Evolutionary conservation across 129 eudicot species (phyloP).

Genomic region (Centaurea solstitialis): DNA sequence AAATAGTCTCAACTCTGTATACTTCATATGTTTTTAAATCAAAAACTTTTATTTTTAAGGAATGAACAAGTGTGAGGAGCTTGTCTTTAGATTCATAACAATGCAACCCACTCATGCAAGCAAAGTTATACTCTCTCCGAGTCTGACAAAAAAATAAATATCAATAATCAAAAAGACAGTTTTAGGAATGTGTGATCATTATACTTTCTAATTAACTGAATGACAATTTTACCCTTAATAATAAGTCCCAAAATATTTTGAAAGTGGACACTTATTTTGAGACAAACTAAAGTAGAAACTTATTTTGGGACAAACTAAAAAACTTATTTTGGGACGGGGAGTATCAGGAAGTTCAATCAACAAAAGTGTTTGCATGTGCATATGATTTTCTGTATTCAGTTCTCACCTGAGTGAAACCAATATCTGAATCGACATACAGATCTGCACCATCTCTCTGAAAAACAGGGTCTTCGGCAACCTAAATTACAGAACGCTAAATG

Average conservation of each 20-base stretch:
- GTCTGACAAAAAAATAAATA: not conserved
- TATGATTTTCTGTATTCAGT: constrained; percentile 10
- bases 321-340: not conserved
- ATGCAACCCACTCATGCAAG: constrained; percentile 1
- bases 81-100: not conserved
- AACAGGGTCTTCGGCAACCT: constrained; percentile 79
- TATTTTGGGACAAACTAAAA: too few species aligned
- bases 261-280: not conserved
- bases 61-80: not conserved
- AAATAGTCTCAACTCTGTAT: not conserved
- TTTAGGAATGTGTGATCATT: not conserved
- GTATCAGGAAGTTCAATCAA: not conserved
- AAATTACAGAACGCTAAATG: constrained; percentile 2
- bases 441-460: constrained; percentile 85
- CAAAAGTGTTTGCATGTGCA: not conserved
- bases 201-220: not conserved
- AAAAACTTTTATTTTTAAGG: not conserved
- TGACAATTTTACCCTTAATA: not conserved
- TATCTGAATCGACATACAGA: constrained; percentile 65
- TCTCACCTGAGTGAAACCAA: constrained; percentile 80
- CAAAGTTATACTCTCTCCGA: not conserved
- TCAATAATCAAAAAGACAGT: not conserved
- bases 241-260: not conserved
- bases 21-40: not conserved
- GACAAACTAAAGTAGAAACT: not conserved